Conservation (phyloP, 2,329 filamentous ascomycete species). For the Cytospora chrysosperma region DNA sequence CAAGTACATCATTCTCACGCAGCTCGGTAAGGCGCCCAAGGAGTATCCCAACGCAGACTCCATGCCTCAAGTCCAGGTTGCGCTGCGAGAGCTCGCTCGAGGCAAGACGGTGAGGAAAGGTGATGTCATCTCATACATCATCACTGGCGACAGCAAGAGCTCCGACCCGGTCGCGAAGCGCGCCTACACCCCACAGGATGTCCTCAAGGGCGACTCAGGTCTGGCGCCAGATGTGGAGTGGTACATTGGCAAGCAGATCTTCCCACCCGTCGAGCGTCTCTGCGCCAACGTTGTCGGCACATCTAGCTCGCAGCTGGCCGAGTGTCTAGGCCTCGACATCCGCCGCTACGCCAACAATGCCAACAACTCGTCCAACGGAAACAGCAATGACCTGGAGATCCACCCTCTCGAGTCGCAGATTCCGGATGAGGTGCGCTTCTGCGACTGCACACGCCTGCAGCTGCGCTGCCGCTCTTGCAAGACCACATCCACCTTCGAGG, state of each 20-base stretch:
- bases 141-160: conserved; percentile 69
- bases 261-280: conserved; percentile 94
- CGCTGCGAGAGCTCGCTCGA: conserved; percentile 79
- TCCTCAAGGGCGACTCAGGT: conserved; percentile 71
- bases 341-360: conserved; percentile 66
- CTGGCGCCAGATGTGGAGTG: conserved; percentile 92
- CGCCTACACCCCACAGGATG: conserved; percentile 82
- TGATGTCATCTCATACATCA: conserved; percentile 94
- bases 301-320: conserved; percentile 83
- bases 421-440: conserved; percentile 85
- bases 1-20: conserved; percentile 97
- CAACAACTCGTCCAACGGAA: conserved; percentile 49
- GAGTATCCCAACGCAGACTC: conserved; percentile 93
- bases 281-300: conserved; percentile 95
- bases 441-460: conserved; percentile 71
- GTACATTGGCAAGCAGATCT: conserved; percentile 97
- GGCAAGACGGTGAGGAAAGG: conserved; percentile 89
- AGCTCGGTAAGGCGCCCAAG: conserved; percentile 89
- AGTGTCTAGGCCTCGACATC: conserved; percentile 89
- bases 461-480: conserved; percentile 84
- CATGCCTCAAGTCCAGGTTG: conserved; percentile 97
- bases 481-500: conserved; percentile 69
- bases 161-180: conserved; percentile 80
- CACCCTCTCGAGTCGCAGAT: conserved; percentile 93
- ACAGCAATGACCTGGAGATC: conserved; percentile 66